phyloP scores from a whole-genome alignment of 2,329 filamentous ascomycete genomes.

The Epichloe coenophiala region DNA sequence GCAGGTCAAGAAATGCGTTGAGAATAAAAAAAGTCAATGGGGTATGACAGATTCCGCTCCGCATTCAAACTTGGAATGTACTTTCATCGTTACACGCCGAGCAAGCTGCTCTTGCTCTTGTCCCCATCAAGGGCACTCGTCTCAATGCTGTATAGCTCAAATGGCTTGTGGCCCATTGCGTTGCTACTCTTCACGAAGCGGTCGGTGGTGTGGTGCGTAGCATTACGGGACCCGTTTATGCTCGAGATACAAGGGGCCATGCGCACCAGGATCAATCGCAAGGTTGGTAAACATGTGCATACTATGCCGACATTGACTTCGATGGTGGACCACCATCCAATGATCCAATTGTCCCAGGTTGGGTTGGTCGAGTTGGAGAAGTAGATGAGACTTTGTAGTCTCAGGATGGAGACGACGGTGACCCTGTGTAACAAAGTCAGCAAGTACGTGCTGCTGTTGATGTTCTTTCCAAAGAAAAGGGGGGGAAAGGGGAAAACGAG shows the following conservation, averaged over 20 bases:
- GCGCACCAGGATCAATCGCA: slow-evolving; percentile 4
- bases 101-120: too few species aligned
- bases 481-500: too few species aligned
- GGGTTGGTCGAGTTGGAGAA: slow-evolving; percentile 4
- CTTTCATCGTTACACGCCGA: too few species aligned
- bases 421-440: slow-evolving; percentile 1
- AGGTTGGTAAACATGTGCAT: slow-evolving; percentile 5
- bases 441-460: neutral
- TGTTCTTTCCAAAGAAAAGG: too few species aligned
- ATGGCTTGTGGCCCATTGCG: too few species aligned
- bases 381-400: slow-evolving; percentile 4
- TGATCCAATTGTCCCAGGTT: slow-evolving; percentile 4
- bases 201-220: neutral
- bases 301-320: slow-evolving; percentile 4
- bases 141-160: too few species aligned
- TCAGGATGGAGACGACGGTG: slow-evolving; percentile 3
- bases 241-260: slow-evolving; percentile 1
- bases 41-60: too few species aligned
- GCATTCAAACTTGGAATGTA: too few species aligned
- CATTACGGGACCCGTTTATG: neutral
- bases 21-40: too few species aligned
- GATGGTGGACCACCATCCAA: slow-evolving; percentile 5
- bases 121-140: too few species aligned
- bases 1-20: too few species aligned
- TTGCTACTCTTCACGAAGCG: neutral